phyloP scores from a whole-genome alignment of 768 basidiomycete species.

The Paxillus ammoniavirescens region DNA sequence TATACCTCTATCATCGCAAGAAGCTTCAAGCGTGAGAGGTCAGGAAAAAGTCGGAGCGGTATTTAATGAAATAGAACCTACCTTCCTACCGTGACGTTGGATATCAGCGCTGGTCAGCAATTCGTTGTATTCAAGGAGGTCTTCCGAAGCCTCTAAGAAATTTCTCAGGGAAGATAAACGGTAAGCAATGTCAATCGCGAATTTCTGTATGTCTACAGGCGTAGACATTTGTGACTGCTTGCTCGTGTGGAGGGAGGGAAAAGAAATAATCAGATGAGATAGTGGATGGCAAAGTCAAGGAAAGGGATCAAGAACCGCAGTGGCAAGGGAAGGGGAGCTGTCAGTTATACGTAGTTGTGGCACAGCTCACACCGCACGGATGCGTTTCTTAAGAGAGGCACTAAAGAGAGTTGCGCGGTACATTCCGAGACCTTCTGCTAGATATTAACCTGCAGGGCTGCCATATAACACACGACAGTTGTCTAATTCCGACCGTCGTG shows the following conservation, averaged over 20 bases:
- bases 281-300: neutral
- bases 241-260: slow-evolving; percentile 19
- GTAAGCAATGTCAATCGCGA: slow-evolving; percentile 27
- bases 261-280: slow-evolving; percentile 2
- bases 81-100: slow-evolving; percentile 28
- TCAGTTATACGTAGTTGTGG: slow-evolving; percentile 26
- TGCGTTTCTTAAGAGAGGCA: slow-evolving; percentile 10
- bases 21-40: slow-evolving; percentile 34
- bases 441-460: neutral
- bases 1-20: slow-evolving; percentile 52
- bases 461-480: neutral
- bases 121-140: slow-evolving; percentile 19
- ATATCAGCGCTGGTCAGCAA: slow-evolving; percentile 20
- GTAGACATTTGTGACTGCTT: slow-evolving; percentile 9
- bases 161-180: slow-evolving; percentile 29
- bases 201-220: slow-evolving; percentile 20
- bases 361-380: slow-evolving; percentile 15
- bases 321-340: slow-evolving; percentile 10
- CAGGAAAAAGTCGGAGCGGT: slow-evolving; percentile 4
- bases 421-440: slow-evolving; percentile 26
- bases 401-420: slow-evolving; percentile 25
- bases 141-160: slow-evolving; percentile 30
- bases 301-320: slow-evolving; percentile 2
- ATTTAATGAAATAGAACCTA: neutral
- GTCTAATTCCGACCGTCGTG: too few species aligned